These are phyloP conservation scores for Blastomyces emzantsi DNA, from an alignment of 2,329 filamentous ascomycete species.

Conservation along the genomic window DNA sequence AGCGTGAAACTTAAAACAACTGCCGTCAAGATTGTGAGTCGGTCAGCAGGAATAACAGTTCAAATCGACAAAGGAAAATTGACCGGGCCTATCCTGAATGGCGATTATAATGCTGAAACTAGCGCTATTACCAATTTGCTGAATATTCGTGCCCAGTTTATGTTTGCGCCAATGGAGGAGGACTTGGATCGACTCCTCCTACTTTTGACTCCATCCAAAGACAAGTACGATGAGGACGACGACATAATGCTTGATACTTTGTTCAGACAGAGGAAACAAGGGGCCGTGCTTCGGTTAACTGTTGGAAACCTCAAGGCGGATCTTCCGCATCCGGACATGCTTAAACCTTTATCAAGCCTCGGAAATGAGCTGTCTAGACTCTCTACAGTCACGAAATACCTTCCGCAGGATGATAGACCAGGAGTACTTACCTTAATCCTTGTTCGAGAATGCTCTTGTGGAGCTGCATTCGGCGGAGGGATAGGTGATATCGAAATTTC, in stretches of 20 bases:
- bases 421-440: conserved; percentile 68
- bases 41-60: conserved; percentile 62
- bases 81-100: conserved; percentile 57
- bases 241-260: conserved; percentile 94
- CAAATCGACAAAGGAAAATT: conserved; percentile 68
- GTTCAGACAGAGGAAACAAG: conserved; percentile 75
- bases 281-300: conserved; percentile 65
- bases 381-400: conserved; percentile 82
- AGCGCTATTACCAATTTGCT: conserved; percentile 49
- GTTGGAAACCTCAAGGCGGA: conserved; percentile 56
- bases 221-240: conserved; percentile 80
- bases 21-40: conserved; percentile 69
- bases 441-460: conserved; percentile 54
- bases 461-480: conserved; percentile 55
- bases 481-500: conserved; percentile 56
- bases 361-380: conserved; percentile 72
- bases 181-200: conserved; percentile 77
- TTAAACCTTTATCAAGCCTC: conserved; percentile 60
- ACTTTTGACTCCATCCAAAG: conserved; percentile 82
- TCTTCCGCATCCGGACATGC: conserved; percentile 54
- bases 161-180: conserved; percentile 61
- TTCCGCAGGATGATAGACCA: conserved; percentile 90
- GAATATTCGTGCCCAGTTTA: conserved; percentile 63
- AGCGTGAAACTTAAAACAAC: conserved; percentile 66
- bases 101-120: conserved; percentile 23